Percentiles rank a stretch among this genome's conserved stretches.
Evolutionary conservation across 345 rosid species (phyloP).

Genomic region (Boechera divaricarpa): DNA sequence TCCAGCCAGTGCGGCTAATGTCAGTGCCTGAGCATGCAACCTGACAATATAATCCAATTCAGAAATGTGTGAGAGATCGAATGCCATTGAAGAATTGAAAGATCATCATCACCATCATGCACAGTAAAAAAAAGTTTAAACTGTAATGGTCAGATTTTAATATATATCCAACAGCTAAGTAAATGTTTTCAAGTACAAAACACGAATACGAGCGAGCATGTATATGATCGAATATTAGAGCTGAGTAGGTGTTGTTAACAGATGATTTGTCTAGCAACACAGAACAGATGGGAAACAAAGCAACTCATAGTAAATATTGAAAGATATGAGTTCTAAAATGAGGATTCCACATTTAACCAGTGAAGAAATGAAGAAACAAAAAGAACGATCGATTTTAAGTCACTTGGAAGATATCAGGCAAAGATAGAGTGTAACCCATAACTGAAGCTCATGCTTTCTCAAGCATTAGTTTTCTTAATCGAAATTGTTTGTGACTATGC

Average conservation of each 20-base stretch:
- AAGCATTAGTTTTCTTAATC: not conserved
- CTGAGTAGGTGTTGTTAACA: not conserved
- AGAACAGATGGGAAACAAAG: not conserved
- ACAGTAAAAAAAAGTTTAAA: not conserved
- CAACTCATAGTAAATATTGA: not conserved
- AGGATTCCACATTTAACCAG: not conserved
- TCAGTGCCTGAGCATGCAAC: conserved; percentile 93
- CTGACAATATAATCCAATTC: conserved; percentile 47
- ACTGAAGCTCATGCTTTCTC: not conserved
- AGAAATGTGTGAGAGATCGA: conserved; percentile 8
- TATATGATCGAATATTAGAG: not conserved
- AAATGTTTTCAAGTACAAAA: not conserved
- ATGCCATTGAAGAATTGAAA: not conserved
- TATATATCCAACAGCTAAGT: not conserved
- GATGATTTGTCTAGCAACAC: not conserved
- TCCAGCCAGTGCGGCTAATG: conserved; percentile 89
- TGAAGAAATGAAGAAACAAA: not conserved
- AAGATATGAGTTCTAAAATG: not conserved
- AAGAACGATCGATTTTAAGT: not conserved
- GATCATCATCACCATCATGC: conserved; percentile 9
- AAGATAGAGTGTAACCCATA: not conserved
- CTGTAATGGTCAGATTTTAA: not conserved
- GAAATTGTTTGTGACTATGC: not conserved
- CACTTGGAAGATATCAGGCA: not conserved
- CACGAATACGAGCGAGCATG: not conserved